Evolutionary conservation across 345 rosid species (phyloP).

Genomic region (Citrus maxima): DNA sequence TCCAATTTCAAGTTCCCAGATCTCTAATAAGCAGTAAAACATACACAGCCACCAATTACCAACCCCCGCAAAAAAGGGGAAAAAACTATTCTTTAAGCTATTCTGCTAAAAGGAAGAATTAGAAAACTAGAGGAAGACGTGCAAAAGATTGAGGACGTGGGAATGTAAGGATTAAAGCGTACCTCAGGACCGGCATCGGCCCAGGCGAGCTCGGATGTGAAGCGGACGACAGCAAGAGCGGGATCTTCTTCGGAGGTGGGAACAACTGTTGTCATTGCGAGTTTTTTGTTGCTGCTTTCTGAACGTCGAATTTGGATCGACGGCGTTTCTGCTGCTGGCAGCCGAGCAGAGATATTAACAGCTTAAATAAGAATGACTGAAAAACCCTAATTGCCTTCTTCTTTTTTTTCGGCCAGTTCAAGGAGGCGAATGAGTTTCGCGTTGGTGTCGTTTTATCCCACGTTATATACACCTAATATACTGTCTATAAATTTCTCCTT

Average conservation of each 20-base stretch:
- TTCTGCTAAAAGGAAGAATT: background rate
- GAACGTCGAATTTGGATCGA: conserved; percentile 9
- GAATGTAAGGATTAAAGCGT: background rate
- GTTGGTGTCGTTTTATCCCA: background rate
- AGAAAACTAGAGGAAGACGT: background rate
- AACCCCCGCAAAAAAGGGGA: no score
- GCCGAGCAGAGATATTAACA: conserved; percentile 27
- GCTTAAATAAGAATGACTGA: background rate
- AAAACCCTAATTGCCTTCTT: conserved; percentile 26
- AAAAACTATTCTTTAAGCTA: background rate
- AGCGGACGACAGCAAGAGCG: conserved; percentile 81
- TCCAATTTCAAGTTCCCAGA: background rate
- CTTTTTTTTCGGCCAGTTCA: background rate
- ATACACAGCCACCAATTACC: background rate
- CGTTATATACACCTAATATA: no score
- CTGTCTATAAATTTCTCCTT: background rate
- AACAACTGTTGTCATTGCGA: conserved; percentile 74
- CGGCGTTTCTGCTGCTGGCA: conserved; percentile 3
- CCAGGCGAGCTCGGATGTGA: conserved; percentile 93
- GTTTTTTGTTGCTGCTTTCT: conserved; percentile 10
- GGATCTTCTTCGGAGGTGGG: conserved; percentile 97
- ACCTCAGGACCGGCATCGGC: conserved; percentile 99
- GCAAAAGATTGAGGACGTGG: background rate
- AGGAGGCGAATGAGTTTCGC: background rate
- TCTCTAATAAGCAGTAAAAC: background rate